A percentile compares a stretch with the other conserved stretches of the same genome.
These are phyloP conservation scores for Daldinia vernicosa DNA, from an alignment of 495 filamentous ascomycete species.

Conservation along the genomic window DNA sequence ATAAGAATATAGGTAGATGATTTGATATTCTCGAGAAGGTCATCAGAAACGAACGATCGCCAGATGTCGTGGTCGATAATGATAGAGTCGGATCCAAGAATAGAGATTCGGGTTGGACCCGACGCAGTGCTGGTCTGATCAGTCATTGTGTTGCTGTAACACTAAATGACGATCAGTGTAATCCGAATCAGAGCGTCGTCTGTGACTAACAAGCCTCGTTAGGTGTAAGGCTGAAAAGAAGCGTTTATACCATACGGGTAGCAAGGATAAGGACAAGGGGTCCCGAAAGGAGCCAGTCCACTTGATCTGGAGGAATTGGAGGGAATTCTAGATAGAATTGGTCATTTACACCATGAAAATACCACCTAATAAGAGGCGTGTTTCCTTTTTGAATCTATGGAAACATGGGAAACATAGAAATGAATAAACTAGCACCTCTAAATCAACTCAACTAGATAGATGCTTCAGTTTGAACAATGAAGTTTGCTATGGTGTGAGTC, in stretches of 20 bases:
- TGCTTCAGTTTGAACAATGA: slow-evolving; percentile 32
- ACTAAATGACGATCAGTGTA: slow-evolving; percentile 3
- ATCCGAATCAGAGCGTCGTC: neutral
- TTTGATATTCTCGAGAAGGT: slow-evolving; percentile 77
- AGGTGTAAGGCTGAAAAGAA: slow-evolving; percentile 1
- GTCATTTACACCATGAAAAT: slow-evolving; percentile 9
- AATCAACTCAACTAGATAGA: neutral
- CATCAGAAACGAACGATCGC: slow-evolving; percentile 80
- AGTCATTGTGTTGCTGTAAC: slow-evolving; percentile 28
- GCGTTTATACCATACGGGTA: slow-evolving; percentile 9
- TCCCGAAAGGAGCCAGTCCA: neutral
- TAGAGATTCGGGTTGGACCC: slow-evolving; percentile 60
- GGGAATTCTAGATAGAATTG: slow-evolving; percentile 10
- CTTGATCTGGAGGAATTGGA: slow-evolving; percentile 1
- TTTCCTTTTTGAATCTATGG: slow-evolving; percentile 2
- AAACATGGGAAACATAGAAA: slow-evolving; percentile 22
- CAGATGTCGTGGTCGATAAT: slow-evolving; percentile 93
- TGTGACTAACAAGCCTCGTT: neutral
- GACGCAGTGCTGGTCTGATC: slow-evolving; percentile 29
- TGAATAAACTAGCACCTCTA: slow-evolving; percentile 16
- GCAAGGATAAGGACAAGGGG: neutral
- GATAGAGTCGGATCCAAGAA: slow-evolving; percentile 76
- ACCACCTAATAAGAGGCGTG: neutral
- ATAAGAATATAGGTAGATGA: slow-evolving; percentile 96
- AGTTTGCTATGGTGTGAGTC: slow-evolving; percentile 32